A percentile compares a stretch with the other conserved stretches of the same genome.
These are phyloP conservation scores for Hibiscus syriacus DNA, from an alignment of 345 rosid species.

Conservation along the genomic window DNA sequence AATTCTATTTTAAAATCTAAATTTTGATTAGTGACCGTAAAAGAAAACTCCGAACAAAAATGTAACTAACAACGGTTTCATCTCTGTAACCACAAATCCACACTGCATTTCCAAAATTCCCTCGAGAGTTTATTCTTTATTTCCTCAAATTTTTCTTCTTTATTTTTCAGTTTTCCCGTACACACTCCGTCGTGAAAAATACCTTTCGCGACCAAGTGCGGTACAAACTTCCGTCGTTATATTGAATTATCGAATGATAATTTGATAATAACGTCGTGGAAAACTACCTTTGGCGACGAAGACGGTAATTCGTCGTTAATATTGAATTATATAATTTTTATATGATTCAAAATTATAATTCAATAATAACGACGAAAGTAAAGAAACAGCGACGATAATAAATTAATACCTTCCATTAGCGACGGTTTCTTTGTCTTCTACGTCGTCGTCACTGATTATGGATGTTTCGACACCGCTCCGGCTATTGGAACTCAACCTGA, in stretches of 20 bases:
- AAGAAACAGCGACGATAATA: too few relatives aligned
- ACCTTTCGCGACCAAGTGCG: too few relatives aligned
- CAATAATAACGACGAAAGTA: not conserved
- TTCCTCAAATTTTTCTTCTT: not conserved
- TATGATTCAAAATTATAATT: not conserved
- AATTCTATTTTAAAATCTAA: too few relatives aligned
- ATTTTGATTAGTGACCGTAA: too few relatives aligned
- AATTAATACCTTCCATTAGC: not conserved
- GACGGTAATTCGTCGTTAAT: not conserved
- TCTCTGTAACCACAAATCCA: not conserved
- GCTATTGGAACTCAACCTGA: slow-evolving; percentile 62
- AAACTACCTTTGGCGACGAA: too few relatives aligned
- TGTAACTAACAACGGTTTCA: not conserved
- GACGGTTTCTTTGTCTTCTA: not conserved
- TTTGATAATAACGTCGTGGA: too few relatives aligned
- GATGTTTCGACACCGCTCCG: slow-evolving; percentile 54
- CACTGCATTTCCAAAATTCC: too few relatives aligned
- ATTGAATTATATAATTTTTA: too few relatives aligned
- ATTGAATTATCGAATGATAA: too few relatives aligned
- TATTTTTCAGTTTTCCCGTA: not conserved
- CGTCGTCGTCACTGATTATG: slow-evolving; percentile 11
- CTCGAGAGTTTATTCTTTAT: not conserved
- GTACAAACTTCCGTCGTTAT: too few relatives aligned
- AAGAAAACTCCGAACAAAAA: too few relatives aligned
- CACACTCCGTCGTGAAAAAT: not conserved